Evolutionary conservation across 2,329 filamentous ascomycete genomes (phyloP).

Genomic region (Cladosporium austrohemisphaericum): DNA sequence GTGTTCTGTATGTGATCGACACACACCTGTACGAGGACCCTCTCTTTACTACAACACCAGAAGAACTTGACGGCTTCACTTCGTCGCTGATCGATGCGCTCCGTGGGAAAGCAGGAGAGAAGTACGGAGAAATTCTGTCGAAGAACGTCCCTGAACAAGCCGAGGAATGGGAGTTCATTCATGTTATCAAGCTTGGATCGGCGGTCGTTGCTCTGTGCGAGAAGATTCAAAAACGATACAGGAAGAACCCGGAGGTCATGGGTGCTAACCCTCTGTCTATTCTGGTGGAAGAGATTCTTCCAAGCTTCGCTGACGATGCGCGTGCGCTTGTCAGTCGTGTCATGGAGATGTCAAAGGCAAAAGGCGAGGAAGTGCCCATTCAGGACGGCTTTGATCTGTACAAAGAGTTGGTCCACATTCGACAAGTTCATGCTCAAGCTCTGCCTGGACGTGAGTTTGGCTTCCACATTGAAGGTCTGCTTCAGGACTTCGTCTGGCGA

Average conservation of each 20-base stretch:
- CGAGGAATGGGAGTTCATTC: constrained; percentile 83
- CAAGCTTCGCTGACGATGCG: constrained; percentile 85
- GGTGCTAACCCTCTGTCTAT: constrained; percentile 67
- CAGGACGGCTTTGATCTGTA: constrained; percentile 95
- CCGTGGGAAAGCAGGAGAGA: constrained; percentile 68
- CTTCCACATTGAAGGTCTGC: constrained; percentile 79
- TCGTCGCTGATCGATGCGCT: constrained; percentile 70
- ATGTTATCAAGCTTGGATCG: constrained; percentile 85
- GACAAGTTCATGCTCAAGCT: constrained; percentile 71
- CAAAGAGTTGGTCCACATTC: constrained; percentile 78
- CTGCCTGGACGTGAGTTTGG: constrained; percentile 71
- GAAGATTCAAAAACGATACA: constrained; percentile 88
- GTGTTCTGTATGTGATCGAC: constrained; percentile 75
- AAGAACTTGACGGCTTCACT: constrained; percentile 69
- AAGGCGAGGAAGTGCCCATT: constrained; percentile 72
- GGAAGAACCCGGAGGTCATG: constrained; percentile 82
- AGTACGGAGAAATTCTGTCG: constrained; percentile 75
- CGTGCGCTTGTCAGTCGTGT: constrained; percentile 80
- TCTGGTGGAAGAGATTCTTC: constrained; percentile 77
- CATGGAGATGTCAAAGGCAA: constrained; percentile 65
- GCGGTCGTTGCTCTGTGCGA: constrained; percentile 80
- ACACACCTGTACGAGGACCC: constrained; percentile 77
- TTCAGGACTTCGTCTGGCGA: constrained; percentile 92
- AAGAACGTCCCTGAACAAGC: constrained; percentile 75
- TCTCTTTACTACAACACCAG: constrained; percentile 65